Percentiles rank a stretch among this genome's conserved stretches.
phyloP scores from a whole-genome alignment of 139 green algal species.

The Eudorina sp. region DNA sequence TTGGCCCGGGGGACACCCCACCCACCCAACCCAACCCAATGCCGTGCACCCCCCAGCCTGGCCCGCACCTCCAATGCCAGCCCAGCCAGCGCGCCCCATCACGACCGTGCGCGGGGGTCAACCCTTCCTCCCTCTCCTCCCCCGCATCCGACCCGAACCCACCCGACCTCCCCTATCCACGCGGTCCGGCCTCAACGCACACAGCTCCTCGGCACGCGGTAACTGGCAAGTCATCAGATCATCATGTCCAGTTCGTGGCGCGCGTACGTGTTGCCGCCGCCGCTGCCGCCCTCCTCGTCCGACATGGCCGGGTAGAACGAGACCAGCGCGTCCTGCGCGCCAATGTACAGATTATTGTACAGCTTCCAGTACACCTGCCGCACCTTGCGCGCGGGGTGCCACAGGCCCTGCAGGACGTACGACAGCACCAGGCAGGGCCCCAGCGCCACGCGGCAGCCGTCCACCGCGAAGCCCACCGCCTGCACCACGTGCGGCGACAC shows the following conservation, averaged over 20 bases:
- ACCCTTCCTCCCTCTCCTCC: no score
- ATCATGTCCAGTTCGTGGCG: conserved; percentile 96
- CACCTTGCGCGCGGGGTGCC: conserved; percentile 95
- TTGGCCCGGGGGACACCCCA: no score
- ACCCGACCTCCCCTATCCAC: no score
- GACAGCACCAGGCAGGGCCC: conserved; percentile 90
- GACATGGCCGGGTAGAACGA: conserved; percentile 85
- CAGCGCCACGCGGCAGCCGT: conserved; percentile 90
- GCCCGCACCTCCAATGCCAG: no score
- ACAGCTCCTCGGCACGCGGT: no score
- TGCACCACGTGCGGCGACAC: conserved; percentile 94
- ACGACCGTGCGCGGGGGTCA: no score
- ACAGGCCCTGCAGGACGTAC: conserved; percentile 95
- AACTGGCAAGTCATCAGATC: conserved; percentile 83
- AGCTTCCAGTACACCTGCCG: conserved; percentile 97
- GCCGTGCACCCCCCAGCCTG: no score
- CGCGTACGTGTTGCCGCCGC: conserved; percentile 84
- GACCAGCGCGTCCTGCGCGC: conserved; percentile 89
- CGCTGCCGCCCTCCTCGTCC: conserved; percentile 68
- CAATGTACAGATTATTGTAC: conserved; percentile 99
- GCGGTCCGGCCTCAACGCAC: no score
- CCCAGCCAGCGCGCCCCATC: no score
- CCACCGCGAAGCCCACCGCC: conserved; percentile 92
- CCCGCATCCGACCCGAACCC: no score
- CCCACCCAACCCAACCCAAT: no score